Conservation (phyloP, 2,329 filamentous ascomycete genomes). For the Mycosphaerella sp. region DNA sequence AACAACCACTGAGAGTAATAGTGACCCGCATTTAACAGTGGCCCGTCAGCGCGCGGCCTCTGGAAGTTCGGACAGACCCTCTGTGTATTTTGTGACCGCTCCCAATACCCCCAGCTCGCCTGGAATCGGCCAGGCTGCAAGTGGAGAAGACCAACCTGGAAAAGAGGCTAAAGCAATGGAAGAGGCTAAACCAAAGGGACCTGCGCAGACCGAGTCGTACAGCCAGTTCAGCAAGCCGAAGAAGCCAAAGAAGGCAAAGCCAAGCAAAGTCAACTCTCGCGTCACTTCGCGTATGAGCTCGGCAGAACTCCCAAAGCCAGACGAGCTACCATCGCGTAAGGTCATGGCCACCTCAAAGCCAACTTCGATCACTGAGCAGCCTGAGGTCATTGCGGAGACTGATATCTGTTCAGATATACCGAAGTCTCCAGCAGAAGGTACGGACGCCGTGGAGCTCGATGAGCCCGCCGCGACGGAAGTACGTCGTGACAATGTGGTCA, state of each 20-base stretch:
- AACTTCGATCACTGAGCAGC: background rate
- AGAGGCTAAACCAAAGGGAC: slow-evolving; percentile 30
- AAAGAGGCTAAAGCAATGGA: slow-evolving; percentile 13
- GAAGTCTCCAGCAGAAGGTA: no score
- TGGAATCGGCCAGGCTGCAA: background rate
- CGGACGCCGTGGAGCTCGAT: no score
- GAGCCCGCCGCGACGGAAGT: no score
- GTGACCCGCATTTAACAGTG: background rate
- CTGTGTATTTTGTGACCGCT: slow-evolving; percentile 22
- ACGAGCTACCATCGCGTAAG: slow-evolving; percentile 38
- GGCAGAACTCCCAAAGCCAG: slow-evolving; percentile 5
- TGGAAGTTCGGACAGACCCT: slow-evolving; percentile 13
- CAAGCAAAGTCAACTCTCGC: slow-evolving; percentile 3
- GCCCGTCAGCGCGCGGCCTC: slow-evolving; percentile 16
- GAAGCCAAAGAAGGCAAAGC: slow-evolving; percentile 12
- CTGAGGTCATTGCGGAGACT: background rate
- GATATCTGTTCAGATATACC: no score
- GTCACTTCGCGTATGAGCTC: background rate
- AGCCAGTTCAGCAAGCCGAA: slow-evolving; percentile 28
- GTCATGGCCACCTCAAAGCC: background rate
- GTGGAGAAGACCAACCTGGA: background rate
- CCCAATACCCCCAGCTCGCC: slow-evolving; percentile 23
- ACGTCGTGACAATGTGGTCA: background rate
- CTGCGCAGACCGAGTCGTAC: slow-evolving; percentile 34
- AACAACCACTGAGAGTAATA: background rate